Evolutionary conservation across 2,329 filamentous ascomycete species (phyloP).

Genomic region (Botrytis medusae): DNA sequence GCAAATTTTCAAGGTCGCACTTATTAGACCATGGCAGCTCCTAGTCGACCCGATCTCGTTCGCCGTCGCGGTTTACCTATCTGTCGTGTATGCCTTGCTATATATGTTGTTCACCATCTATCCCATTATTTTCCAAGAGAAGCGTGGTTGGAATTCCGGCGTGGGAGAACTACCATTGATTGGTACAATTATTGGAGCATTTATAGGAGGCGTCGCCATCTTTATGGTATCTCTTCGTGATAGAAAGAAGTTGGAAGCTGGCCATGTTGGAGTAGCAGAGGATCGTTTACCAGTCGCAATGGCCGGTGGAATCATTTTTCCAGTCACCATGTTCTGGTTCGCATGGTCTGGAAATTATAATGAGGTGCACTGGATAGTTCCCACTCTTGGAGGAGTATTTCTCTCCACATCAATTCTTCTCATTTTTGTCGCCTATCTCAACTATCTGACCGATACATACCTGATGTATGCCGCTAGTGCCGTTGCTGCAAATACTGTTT

Average conservation of each 20-base stretch:
- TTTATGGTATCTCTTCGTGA: conserved; percentile 48
- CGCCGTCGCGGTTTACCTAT: conserved; percentile 81
- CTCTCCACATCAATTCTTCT: conserved; percentile 45
- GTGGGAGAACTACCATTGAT: conserved; percentile 65
- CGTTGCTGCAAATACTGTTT: conserved; percentile 62
- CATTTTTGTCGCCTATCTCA: conserved; percentile 56
- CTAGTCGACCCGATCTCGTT: conserved; percentile 87
- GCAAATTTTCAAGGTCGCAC: conserved; percentile 71
- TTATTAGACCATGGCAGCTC: conserved; percentile 85
- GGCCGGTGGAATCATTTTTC: conserved; percentile 52
- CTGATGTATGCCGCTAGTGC: conserved; percentile 47
- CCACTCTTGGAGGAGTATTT: conserved; percentile 46
- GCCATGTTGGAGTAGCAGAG: conserved; percentile 43
- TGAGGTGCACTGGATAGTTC: conserved; percentile 49
- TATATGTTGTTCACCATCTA: conserved; percentile 40
- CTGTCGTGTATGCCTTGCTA: conserved; percentile 40
- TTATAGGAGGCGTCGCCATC: conserved; percentile 43
- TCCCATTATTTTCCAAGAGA: conserved; percentile 37
- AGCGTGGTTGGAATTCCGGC: conserved; percentile 47
- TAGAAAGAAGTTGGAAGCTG: conserved; percentile 38
- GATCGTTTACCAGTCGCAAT: conserved; percentile 56
- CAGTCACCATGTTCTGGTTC: conserved; percentile 52
- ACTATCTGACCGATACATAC: conserved; percentile 51
- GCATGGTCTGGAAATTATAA: conserved; percentile 52
- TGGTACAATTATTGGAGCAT: conserved; percentile 54